Evolutionary conservation across 1,284 basidiomycete genomes (phyloP), one percentile per base, ranked within the genome.

Genomic region (Cryptococcus depauperatus): DNA sequence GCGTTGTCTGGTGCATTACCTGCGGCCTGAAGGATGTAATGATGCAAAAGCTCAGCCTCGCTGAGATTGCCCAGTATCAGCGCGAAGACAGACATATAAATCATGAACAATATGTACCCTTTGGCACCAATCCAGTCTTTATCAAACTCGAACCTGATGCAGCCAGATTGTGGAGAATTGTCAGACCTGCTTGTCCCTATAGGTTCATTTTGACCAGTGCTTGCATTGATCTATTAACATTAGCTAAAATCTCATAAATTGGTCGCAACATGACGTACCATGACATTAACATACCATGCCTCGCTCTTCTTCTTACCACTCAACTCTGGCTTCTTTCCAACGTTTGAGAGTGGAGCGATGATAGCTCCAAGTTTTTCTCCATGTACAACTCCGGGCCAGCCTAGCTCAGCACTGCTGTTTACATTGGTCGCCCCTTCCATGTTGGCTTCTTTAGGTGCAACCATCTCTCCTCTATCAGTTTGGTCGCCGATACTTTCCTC

Each of bases 71-170:
- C n/a, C n/a, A n/a, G n/a, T n/a, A n/a, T n/a, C n/a, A n/a, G n/a
- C n/a, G n/a, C n/a, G n/a, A 29, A 30, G 48, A 9, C 22, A 29
- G 19, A 34, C 21, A n/a, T 5, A 16, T 34, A 19, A 37, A 21
- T 23, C 21, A 28, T n/a, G 37, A 22, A 22, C 6, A 18, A 21
- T 2, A 60, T 64, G 52, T 44, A 67, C 66, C 55, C 64, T 53
- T 67, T 69, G 37, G 58, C 63, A 23, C 65, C 65, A 27, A 69
- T 58, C 64, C 62, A 69, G 45, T 65, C 66, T 44, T 59, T 61
- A 57, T 62, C 58, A 50, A 69, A 69, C 43, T 67, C 64, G 47
- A 69, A 63, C 40, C 55, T 57, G 57, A 69, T 55, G 19, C 44
- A 44, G 6, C 66, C 66, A 0, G 56, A 46, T 48, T 64, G 64